These are phyloP conservation scores for Ogataea salicorniae DNA, from an alignment of 805 yeast species.

Conservation along the genomic window DNA sequence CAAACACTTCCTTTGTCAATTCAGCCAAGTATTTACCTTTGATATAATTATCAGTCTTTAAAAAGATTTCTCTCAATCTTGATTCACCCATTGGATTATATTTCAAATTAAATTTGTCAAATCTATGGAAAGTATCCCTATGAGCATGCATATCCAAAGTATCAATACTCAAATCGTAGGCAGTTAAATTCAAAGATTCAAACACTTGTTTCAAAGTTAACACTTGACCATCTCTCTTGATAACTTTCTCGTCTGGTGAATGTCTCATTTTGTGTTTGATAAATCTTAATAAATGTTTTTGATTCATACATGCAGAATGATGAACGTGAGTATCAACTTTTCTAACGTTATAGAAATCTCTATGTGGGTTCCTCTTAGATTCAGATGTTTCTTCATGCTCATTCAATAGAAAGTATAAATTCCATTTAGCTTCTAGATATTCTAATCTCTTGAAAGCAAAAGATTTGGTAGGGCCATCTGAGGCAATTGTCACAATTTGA, in stretches of 20 bases:
- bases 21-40: conserved; percentile 89
- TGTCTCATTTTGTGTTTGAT: conserved; percentile 92
- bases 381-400: conserved; percentile 91
- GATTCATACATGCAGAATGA: conserved; percentile 99
- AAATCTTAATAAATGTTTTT: conserved; percentile 89
- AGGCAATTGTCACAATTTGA: conserved; percentile 62
- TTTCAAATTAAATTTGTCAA: conserved; percentile 94
- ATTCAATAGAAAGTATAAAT: conserved; percentile 77
- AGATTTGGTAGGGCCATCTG: conserved; percentile 95
- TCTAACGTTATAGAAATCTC: conserved; percentile 95
- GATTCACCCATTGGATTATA: conserved; percentile 99
- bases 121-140: conserved; percentile 94
- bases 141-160: conserved; percentile 99
- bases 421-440: conserved; percentile 96
- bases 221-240: conserved; percentile 86
- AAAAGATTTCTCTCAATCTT: conserved; percentile 88
- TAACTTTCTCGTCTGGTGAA: conserved; percentile 81
- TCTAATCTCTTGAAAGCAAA: conserved; percentile 93
- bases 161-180: conserved; percentile 92
- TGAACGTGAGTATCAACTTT: conserved; percentile 98
- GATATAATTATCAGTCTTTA: conserved; percentile 92
- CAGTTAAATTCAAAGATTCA: conserved; percentile 82
- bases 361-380: conserved; percentile 88
- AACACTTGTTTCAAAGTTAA: conserved; percentile 87
- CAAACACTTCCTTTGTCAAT: conserved; percentile 86